Percentiles rank a stretch among this genome's conserved stretches.
Evolutionary conservation across 2,329 filamentous ascomycete genomes (phyloP).

Genomic region (Fusarium sublunatum): DNA sequence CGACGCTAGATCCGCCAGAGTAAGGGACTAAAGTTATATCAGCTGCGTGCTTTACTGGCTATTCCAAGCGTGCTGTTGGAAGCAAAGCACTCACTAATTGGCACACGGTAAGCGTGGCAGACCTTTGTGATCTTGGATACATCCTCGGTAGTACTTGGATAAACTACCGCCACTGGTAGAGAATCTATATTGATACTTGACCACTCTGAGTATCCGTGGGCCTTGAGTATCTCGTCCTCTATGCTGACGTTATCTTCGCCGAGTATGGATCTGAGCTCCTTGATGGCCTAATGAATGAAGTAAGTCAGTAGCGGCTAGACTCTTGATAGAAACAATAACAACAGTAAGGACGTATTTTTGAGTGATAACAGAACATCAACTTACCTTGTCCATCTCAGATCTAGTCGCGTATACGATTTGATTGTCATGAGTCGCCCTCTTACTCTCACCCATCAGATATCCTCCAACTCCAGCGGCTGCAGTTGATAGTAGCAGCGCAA

Average conservation of each 20-base stretch:
- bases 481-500: too few species aligned
- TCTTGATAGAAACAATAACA: not conserved
- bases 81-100: conserved; percentile 64
- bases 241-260: conserved; percentile 66
- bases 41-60: not conserved
- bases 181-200: conserved; percentile 69
- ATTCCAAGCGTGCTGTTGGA: not conserved
- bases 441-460: too few species aligned
- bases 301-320: too few species aligned
- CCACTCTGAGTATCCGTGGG: conserved; percentile 75
- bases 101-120: conserved; percentile 81
- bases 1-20: conserved; percentile 85
- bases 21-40: conserved; percentile 67
- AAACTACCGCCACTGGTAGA: conserved; percentile 72
- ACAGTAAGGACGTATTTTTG: too few species aligned
- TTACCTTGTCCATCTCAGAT: conserved; percentile 55
- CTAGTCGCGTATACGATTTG: too few species aligned
- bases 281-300: conserved; percentile 59
- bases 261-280: conserved; percentile 63
- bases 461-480: too few species aligned
- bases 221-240: conserved; percentile 70
- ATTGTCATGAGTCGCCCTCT: too few species aligned
- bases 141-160: conserved; percentile 69
- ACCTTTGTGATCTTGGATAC: conserved; percentile 71
- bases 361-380: conserved; percentile 11